Evolutionary conservation across 169 alveolate genomes (phyloP).

Genomic region (Cryptosporidium andersoni): DNA sequence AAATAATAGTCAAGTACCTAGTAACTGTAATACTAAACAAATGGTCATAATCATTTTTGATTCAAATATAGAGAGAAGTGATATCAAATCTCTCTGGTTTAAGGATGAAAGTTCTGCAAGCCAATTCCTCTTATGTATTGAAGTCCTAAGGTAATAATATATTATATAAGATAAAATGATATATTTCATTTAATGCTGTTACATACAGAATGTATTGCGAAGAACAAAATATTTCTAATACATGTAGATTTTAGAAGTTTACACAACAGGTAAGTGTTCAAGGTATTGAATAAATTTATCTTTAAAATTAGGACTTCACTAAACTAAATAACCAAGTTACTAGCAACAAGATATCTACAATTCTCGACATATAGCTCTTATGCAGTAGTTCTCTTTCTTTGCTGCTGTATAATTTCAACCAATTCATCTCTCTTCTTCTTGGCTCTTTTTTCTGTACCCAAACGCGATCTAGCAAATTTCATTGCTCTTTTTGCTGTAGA

Average conservation of each 20-base stretch:
- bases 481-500: constrained; percentile 96
- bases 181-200: no score
- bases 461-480: constrained; percentile 96
- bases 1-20: neutral
- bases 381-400: constrained; percentile 84
- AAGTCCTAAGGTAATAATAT: constrained; percentile 31
- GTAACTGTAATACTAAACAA: constrained; percentile 16
- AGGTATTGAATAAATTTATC: no score
- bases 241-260: no score
- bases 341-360: no score
- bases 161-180: no score
- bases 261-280: no score
- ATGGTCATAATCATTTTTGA: constrained; percentile 48
- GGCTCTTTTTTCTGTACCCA: constrained; percentile 99
- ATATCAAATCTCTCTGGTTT: constrained; percentile 14
- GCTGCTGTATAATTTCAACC: constrained; percentile 86
- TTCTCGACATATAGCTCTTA: neutral
- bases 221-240: no score
- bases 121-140: constrained; percentile 39
- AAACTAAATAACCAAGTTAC: neutral
- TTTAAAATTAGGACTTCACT: no score
- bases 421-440: constrained; percentile 94
- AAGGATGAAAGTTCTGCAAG: constrained; percentile 57
- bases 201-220: no score
- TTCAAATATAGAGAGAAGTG: constrained; percentile 63